A percentile compares a stretch with the other conserved stretches of the same genome.
phyloP scores from a whole-genome alignment of 345 rosid genomes.

The Hibiscus mutabilis region DNA sequence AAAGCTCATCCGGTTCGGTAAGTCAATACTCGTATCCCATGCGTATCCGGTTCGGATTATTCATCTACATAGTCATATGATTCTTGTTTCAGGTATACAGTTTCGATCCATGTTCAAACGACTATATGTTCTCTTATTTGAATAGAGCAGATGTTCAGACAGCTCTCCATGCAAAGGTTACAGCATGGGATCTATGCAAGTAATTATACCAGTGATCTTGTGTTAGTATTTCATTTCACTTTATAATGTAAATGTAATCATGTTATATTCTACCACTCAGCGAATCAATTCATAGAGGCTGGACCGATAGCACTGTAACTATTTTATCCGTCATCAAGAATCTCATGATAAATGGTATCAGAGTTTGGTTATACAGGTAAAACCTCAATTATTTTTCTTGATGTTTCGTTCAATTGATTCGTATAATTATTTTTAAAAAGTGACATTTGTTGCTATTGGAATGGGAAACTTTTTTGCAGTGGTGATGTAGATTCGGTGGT shows the following conservation, averaged over 20 bases:
- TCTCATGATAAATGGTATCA: conserved; percentile 29
- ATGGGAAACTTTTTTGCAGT: not conserved
- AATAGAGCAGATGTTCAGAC: not conserved
- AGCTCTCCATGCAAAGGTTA: not conserved
- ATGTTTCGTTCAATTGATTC: not conserved
- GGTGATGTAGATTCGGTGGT: conserved; percentile 22
- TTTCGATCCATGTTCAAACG: not conserved
- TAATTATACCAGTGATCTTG: not conserved
- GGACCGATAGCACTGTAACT: not conserved
- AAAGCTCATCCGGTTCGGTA: conserved; percentile 11
- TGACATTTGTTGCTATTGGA: too few relatives aligned
- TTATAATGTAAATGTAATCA: not conserved
- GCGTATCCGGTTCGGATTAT: too few relatives aligned
- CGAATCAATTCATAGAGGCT: not conserved
- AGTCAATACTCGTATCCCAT: not conserved
- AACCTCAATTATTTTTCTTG: too few relatives aligned
- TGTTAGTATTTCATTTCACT: not conserved
- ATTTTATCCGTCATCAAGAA: conserved; percentile 34
- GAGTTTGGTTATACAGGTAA: conserved; percentile 44
- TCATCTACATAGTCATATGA: not conserved
- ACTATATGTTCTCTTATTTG: not conserved
- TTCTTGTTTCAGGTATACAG: not conserved
- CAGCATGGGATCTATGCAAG: not conserved
- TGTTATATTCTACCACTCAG: not conserved
- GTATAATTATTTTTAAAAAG: not conserved